These are phyloP conservation scores for Atractiella rhizophila DNA, from an alignment of 768 basidiomycete species.

Conservation along the genomic window DNA sequence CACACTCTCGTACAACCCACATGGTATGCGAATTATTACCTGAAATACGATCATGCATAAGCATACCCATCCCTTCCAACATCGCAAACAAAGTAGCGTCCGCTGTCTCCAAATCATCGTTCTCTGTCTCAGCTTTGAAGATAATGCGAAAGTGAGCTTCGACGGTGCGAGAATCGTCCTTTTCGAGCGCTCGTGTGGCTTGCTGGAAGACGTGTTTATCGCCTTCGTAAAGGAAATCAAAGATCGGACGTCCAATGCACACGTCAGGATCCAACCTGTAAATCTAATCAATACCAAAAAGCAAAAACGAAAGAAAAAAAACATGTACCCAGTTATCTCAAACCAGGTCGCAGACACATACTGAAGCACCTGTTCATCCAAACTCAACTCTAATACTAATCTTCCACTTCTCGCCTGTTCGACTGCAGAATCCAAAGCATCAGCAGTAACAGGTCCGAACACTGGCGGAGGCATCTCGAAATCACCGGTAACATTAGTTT, in stretches of 20 bases:
- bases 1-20: no score
- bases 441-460: no score
- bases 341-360: no score
- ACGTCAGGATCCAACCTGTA: slow-evolving; percentile 56
- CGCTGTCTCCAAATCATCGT: slow-evolving; percentile 7
- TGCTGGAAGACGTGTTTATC: slow-evolving; percentile 65
- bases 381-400: no score
- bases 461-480: no score
- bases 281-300: not conserved
- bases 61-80: slow-evolving; percentile 97
- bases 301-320: not conserved
- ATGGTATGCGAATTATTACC: slow-evolving; percentile 84
- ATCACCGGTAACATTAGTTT: no score
- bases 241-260: slow-evolving; percentile 52
- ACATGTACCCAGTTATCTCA: no score
- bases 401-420: no score
- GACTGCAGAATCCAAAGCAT: no score
- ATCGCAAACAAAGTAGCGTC: slow-evolving; percentile 32
- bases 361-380: no score
- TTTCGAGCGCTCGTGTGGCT: slow-evolving; percentile 56
- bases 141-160: slow-evolving; percentile 74
- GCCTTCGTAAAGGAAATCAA: slow-evolving; percentile 46
- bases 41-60: slow-evolving; percentile 78
- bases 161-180: slow-evolving; percentile 79
- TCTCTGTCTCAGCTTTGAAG: slow-evolving; percentile 2